These are phyloP conservation scores for Fraxinus nigra DNA, from an alignment of 305 asterid genomes.

Conservation along the genomic window DNA sequence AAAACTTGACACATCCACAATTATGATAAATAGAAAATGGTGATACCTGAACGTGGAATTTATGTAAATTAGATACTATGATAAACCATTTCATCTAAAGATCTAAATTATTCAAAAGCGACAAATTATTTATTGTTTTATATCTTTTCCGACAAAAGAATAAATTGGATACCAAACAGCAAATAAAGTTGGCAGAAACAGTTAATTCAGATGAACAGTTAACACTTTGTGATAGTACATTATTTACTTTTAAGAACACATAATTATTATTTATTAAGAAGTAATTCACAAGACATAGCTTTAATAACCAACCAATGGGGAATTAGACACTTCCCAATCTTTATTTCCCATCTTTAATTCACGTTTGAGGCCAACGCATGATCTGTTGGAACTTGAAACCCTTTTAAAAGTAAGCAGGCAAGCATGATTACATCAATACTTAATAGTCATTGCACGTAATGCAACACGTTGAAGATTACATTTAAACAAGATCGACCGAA, in stretches of 20 bases:
- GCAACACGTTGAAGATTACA: background rate
- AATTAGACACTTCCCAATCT: constrained; percentile 41
- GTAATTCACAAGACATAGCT: constrained; percentile 21
- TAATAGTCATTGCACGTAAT: background rate
- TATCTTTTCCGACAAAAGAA: background rate
- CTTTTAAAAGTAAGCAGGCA: constrained; percentile 22
- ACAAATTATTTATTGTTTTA: too few relatives aligned
- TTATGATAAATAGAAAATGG: too few relatives aligned
- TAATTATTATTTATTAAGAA: background rate
- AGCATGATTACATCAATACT: background rate
- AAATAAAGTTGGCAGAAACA: constrained; percentile 6
- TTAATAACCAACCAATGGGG: constrained; percentile 35
- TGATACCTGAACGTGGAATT: background rate
- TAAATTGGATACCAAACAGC: background rate
- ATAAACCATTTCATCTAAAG: background rate
- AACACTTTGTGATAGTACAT: background rate
- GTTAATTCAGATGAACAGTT: background rate
- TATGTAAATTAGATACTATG: background rate
- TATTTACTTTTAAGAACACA: background rate
- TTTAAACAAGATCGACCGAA: background rate
- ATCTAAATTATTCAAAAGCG: background rate
- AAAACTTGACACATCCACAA: too few relatives aligned
- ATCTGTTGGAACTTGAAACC: constrained; percentile 48
- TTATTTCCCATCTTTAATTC: constrained; percentile 34
- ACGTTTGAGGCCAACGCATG: constrained; percentile 33